Evolutionary conservation across 768 basidiomycete species (phyloP), one percentile per base, ranked within the genome.

Genomic region (Boletus vinaceobasis): DNA sequence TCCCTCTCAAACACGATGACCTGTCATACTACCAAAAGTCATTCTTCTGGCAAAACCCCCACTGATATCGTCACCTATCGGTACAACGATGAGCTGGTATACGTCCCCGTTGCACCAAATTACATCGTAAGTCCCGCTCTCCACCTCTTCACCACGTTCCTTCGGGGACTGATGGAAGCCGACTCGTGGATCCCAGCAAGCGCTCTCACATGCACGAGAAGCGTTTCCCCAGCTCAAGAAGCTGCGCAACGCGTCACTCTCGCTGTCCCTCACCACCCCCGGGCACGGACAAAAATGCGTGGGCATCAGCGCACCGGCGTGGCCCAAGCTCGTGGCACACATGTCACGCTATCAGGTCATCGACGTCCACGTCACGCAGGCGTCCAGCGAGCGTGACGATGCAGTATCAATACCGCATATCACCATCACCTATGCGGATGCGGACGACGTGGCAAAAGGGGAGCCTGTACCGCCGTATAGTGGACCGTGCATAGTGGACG

Each of bases 61-160:
- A 35, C 49, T 6, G 79, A 82, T 37, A 72, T 83, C 49, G 66
- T 84, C 54, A 83, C 78, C 17, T 84, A 83, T 53, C 76, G 79
- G 27, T 68, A 70, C 6, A 63, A 72, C 0, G 63, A 69, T 8
- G 61, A 74, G 27, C 68, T 82, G n/a, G 78, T 83, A 15, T 83
- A 81, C 43, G 83, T 85, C 1, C 74, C 72, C 1, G 76, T 75
- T 1, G 73, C 77, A 10, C 49, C 64, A 32, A 64, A 68, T 42
- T 82, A 81, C 52, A 60, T 73, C 60, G 84, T 82, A 37, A 50
- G 74, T 60, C 42, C 43, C 21, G 35, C 36, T 43, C 43, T 31
- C n/a, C 38, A 14, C 29, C 21, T 21, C 27, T n/a, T 7, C 29
- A 4, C 1, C 29, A 21, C 21, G 6, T 5, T 17, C 19, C 14